Conservation (phyloP, 352 stramenopile species). For the Sclerospora graminicola region DNA sequence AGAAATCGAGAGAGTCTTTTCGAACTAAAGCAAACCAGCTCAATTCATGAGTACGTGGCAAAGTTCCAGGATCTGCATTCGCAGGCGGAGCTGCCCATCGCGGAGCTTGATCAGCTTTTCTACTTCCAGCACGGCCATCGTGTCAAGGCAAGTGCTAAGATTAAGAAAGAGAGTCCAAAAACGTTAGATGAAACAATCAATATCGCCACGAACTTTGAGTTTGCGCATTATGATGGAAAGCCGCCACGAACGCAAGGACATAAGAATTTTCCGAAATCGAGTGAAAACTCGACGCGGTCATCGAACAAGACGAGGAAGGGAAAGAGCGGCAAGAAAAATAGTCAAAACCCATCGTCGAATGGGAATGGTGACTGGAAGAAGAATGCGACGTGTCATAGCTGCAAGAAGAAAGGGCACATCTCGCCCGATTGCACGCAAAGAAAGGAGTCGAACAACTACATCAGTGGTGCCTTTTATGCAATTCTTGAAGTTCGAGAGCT, state of each 20-base stretch:
- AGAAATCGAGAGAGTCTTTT: neutral
- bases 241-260: neutral
- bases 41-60: conserved; percentile 1
- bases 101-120: conserved; percentile 1
- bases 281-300: neutral
- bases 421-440: neutral
- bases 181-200: neutral
- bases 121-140: conserved; percentile 2
- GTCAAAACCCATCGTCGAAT: too few species aligned
- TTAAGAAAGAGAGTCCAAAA: conserved; percentile 2
- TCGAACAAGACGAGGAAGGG: neutral
- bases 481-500: conserved; percentile 1
- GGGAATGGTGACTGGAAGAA: neutral
- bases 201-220: conserved; percentile 5
- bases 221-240: neutral
- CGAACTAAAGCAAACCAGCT: neutral
- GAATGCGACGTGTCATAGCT: neutral
- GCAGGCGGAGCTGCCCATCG: neutral
- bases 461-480: neutral
- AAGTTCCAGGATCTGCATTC: neutral
- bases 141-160: neutral
- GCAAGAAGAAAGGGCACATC: neutral
- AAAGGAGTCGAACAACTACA: neutral
- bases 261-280: neutral
- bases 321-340: neutral